Evolutionary conservation across 805 yeast genomes (phyloP).

Genomic region (Candida patagonica): DNA sequence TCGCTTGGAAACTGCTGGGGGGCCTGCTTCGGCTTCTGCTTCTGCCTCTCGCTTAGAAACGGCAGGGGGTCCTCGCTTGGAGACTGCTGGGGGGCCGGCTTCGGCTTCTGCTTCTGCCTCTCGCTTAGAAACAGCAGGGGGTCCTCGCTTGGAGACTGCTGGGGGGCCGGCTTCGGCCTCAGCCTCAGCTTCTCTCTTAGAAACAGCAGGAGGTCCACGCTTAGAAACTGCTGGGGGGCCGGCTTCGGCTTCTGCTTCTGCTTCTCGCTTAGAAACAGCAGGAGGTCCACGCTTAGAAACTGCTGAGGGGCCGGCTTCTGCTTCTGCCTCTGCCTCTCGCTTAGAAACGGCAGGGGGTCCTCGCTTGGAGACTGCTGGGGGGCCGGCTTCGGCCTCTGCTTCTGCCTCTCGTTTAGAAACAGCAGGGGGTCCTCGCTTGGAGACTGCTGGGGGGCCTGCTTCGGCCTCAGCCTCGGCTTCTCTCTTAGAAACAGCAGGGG

Average conservation of each 20-base stretch:
- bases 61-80: no score
- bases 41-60: slow-evolving; percentile 2
- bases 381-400: background rate
- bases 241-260: background rate
- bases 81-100: background rate
- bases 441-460: no score
- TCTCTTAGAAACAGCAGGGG: slow-evolving; percentile 1
- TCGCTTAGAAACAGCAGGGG: no score
- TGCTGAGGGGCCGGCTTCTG: background rate
- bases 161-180: background rate
- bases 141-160: no score
- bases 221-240: background rate
- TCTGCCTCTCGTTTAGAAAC: background rate
- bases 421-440: no score
- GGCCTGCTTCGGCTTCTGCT: slow-evolving; percentile 1
- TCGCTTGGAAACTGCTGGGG: slow-evolving; percentile 1
- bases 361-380: background rate
- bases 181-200: slow-evolving; percentile 1
- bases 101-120: slow-evolving; percentile 1
- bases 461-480: slow-evolving; percentile 1
- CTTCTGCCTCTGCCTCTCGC: background rate
- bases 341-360: background rate
- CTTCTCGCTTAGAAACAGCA: background rate
- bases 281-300: background rate
- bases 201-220: background rate